Evolutionary conservation across 768 basidiomycete genomes (phyloP), one percentile per base, ranked within the genome.

Genomic region (Suillus americanus): DNA sequence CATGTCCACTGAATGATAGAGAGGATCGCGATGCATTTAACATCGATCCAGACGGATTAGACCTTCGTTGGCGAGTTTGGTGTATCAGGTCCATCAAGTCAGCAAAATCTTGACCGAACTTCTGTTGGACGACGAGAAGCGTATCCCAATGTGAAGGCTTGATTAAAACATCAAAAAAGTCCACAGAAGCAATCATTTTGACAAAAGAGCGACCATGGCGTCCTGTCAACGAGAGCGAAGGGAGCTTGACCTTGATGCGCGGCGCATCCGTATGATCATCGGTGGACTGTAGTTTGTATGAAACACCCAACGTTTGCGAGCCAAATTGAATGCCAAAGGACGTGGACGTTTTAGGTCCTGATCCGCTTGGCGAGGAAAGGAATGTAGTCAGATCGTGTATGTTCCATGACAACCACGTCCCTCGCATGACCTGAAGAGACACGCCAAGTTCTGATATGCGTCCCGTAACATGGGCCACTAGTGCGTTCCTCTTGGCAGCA

Each of bases 41-140:
- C 46, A 61, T 64, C 41, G 65, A 41, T 54, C 45, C 56, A 37
- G 68, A 28, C 66, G 54, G 54, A n/a, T 62, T 59, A 35, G 65
- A 62, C 62, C 68, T 68, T 62, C 71, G 76, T 45, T 68, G 73
- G 33, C 86, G 85, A 13, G 84, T 89, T 71, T 91, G 82, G 66
- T 85, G 84, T 38, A 92, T 80, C 57, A 95, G 73, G 7, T 82
- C 77, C 14, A 95, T 75, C 33, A 95, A 79, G 65, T 95, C 94
- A 67, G 90, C 89, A 75, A 95, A 91, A 75, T 95, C 94, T 70
- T 90, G 89, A 7, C 92, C 94, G 64, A 95, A 95, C 71, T 94
- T 94, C 67, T 92, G 91, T 71, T 94, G 94, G 10, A 96, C 90
- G 5, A 85, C 85, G 3, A 95, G 82, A 4, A 95, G 74, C 5